Percentiles rank a stretch among this genome's conserved stretches.
phyloP scores from a whole-genome alignment of 371 early-diverging fungal species.

The Dinochytrium kinnereticum region DNA sequence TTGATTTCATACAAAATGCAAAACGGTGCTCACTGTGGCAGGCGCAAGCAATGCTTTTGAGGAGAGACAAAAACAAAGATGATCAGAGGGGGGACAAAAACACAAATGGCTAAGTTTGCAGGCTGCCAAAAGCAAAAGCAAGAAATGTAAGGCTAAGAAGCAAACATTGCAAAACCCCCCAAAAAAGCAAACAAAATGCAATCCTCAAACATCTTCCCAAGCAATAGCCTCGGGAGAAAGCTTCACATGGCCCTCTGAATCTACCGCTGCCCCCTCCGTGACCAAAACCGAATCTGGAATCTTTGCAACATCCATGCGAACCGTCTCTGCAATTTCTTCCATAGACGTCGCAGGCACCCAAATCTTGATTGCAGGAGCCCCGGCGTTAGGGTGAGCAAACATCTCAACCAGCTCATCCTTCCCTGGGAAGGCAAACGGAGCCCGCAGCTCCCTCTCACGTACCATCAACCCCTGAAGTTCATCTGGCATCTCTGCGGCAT shows the following conservation, averaged over 20 bases:
- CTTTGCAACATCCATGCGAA: background rate
- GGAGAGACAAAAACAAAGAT: too few species aligned
- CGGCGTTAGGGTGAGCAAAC: constrained; percentile 14
- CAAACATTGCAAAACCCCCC: background rate
- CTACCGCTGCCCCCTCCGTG: constrained; percentile 15
- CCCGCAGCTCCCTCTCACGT: background rate
- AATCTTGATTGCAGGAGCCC: background rate
- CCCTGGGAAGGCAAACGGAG: background rate
- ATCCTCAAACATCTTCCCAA: background rate
- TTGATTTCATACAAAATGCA: too few species aligned
- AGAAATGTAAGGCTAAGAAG: background rate
- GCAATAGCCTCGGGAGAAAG: constrained; percentile 10
- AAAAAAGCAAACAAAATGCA: constrained; percentile 2
- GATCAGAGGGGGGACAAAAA: too few species aligned
- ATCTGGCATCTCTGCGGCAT: background rate
- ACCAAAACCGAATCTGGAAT: background rate
- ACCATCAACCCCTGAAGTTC: background rate
- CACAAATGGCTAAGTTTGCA: too few species aligned
- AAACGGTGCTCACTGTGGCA: too few species aligned
- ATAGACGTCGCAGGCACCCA: constrained; percentile 6
- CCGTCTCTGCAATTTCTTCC: background rate
- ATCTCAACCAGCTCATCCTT: background rate
- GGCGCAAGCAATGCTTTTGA: too few species aligned
- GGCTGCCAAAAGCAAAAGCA: too few species aligned
- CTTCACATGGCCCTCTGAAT: constrained; percentile 2